A percentile compares a stretch with the other conserved stretches of the same genome.
These are phyloP conservation scores for Metschnikowia henanensis DNA, from an alignment of 805 yeast species.

Conservation along the genomic window DNA sequence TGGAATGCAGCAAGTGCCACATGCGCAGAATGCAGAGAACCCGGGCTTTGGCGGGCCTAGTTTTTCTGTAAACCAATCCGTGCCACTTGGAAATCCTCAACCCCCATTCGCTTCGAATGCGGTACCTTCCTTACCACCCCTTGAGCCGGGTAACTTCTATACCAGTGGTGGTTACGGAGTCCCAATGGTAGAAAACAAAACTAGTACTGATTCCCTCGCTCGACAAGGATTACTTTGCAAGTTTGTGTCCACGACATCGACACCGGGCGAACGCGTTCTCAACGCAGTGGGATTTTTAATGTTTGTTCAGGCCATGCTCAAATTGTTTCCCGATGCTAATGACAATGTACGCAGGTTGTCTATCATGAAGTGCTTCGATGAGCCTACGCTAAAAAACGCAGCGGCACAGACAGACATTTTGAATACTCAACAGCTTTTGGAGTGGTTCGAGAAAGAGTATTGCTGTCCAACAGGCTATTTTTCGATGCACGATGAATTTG, in stretches of 20 bases:
- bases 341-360: background rate
- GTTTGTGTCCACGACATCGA: background rate
- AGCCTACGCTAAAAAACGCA: background rate
- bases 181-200: background rate
- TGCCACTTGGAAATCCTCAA: background rate
- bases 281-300: background rate
- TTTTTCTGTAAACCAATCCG: background rate
- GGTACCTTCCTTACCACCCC: too few relatives aligned
- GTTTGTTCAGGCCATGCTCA: background rate
- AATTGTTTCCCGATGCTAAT: background rate
- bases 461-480: too few relatives aligned
- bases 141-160: too few relatives aligned
- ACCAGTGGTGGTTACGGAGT: too few relatives aligned
- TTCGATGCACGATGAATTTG: too few relatives aligned
- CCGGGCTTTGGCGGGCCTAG: background rate
- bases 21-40: background rate
- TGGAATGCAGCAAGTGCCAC: too few relatives aligned
- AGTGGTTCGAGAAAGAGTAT: too few relatives aligned
- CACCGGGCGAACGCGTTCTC: background rate
- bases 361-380: background rate
- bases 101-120: background rate
- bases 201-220: background rate
- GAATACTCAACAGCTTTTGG: too few relatives aligned
- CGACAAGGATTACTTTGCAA: background rate
- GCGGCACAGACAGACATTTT: too few relatives aligned